Evolutionary conservation across 805 yeast species (phyloP).

Genomic region (Schwanniomyces pseudopolymorphus): DNA sequence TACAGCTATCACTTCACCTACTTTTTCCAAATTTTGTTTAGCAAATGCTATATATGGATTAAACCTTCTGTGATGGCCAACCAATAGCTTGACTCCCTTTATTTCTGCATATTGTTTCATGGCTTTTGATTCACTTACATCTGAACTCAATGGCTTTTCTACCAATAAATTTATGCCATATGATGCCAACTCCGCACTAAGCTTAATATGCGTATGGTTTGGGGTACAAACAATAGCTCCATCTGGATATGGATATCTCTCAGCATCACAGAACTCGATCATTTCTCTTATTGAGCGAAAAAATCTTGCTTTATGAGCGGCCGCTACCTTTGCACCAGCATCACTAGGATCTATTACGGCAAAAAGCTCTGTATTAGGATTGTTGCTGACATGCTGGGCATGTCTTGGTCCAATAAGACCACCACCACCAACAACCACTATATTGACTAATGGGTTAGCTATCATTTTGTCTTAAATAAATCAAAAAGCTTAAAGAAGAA

Average conservation of each 20-base stretch:
- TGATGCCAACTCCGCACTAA: slow-evolving; percentile 30
- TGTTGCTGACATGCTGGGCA: slow-evolving; percentile 29
- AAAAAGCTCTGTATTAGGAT: slow-evolving; percentile 24
- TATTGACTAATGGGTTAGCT: background rate
- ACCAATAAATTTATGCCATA: slow-evolving; percentile 34
- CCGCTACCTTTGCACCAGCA: slow-evolving; percentile 24
- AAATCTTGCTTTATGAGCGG: slow-evolving; percentile 18
- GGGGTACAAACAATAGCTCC: slow-evolving; percentile 44
- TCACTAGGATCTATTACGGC: slow-evolving; percentile 37
- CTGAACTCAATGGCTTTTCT: slow-evolving; percentile 37
- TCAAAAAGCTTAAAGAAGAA: background rate
- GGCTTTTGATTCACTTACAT: slow-evolving; percentile 29
- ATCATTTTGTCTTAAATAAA: background rate
- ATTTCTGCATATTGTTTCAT: slow-evolving; percentile 21
- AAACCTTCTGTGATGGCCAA: slow-evolving; percentile 43
- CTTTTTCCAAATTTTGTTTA: slow-evolving; percentile 23
- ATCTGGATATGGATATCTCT: slow-evolving; percentile 22
- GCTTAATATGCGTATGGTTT: slow-evolving; percentile 34
- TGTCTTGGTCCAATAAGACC: slow-evolving; percentile 44
- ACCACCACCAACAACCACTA: slow-evolving; percentile 32
- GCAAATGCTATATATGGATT: slow-evolving; percentile 39
- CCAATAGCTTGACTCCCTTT: slow-evolving; percentile 27
- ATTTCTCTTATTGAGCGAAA: slow-evolving; percentile 22
- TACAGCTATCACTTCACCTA: slow-evolving; percentile 34
- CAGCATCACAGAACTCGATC: slow-evolving; percentile 19